Percentiles rank a stretch among this genome's conserved stretches.
These are phyloP conservation scores for Phoma sp. DNA, from an alignment of 2,329 filamentous ascomycete genomes.

Conservation along the genomic window DNA sequence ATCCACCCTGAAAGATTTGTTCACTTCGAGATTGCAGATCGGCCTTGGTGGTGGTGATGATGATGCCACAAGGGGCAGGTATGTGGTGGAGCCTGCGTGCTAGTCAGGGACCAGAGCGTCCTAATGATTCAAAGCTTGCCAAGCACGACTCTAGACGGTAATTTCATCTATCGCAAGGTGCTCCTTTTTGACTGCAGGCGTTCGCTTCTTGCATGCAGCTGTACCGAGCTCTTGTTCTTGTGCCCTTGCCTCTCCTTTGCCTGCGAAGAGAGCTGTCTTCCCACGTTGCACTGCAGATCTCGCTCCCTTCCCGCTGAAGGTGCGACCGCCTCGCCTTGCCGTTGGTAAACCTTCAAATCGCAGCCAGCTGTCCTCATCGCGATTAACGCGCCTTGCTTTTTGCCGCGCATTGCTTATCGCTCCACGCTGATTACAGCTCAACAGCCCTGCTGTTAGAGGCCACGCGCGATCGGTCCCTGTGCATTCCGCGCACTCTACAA, in stretches of 20 bases:
- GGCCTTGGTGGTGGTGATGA: slow-evolving; percentile 2
- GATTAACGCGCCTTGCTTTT: slow-evolving; percentile 25
- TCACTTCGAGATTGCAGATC: slow-evolving; percentile 2
- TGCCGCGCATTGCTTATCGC: slow-evolving; percentile 19
- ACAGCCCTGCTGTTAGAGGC: slow-evolving; percentile 16
- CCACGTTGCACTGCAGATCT: slow-evolving; percentile 31
- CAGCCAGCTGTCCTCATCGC: slow-evolving; percentile 38
- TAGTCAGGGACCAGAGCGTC: slow-evolving; percentile 13
- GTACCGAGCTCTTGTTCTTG: slow-evolving; percentile 14
- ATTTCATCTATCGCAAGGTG: slow-evolving; percentile 28
- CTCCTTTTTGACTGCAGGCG: slow-evolving; percentile 30
- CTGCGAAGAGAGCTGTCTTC: slow-evolving; percentile 19
- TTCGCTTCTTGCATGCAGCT: slow-evolving; percentile 19
- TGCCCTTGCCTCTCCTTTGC: slow-evolving; percentile 16
- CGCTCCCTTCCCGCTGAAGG: slow-evolving; percentile 25
- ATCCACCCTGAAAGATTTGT: neutral
- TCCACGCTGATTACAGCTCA: slow-evolving; percentile 4
- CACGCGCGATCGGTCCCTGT: slow-evolving; percentile 20
- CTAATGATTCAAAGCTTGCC: slow-evolving; percentile 26
- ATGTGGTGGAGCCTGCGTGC: slow-evolving; percentile 6
- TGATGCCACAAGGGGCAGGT: slow-evolving; percentile 8
- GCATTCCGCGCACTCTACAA: slow-evolving; percentile 35
- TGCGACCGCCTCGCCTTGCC: slow-evolving; percentile 30
- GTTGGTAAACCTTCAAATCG: slow-evolving; percentile 24
- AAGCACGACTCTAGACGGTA: slow-evolving; percentile 20